phyloP scores from a whole-genome alignment of 1,139 yeast species.

The Geotrichum restrictum region DNA sequence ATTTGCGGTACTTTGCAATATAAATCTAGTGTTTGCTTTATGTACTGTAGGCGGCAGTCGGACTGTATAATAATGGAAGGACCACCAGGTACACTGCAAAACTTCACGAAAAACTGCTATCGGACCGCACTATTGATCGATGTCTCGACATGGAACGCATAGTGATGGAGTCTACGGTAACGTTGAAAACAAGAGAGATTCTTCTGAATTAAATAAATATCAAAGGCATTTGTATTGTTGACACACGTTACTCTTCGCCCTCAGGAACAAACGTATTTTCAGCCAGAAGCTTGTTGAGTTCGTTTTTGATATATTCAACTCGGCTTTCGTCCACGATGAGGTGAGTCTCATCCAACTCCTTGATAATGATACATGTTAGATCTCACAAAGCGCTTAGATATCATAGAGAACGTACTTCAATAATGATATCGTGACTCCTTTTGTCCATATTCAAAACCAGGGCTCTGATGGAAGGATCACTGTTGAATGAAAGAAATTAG shows the following conservation, averaged over 20 bases:
- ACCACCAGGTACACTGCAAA: no score
- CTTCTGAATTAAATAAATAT: no score
- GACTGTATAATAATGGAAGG: no score
- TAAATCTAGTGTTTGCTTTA: no score
- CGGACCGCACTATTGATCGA: no score
- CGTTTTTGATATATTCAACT: slow-evolving; percentile 70
- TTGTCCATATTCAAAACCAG: slow-evolving; percentile 77
- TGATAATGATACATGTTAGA: slow-evolving; percentile 22
- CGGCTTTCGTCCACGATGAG: slow-evolving; percentile 71
- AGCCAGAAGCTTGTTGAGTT: slow-evolving; percentile 68
- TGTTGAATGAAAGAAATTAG: slow-evolving; percentile 14
- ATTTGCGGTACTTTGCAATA: no score
- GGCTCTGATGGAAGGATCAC: slow-evolving; percentile 92
- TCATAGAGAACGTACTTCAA: slow-evolving; percentile 41
- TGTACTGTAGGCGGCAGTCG: no score
- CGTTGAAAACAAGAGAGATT: no score
- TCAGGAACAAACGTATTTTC: slow-evolving; percentile 81
- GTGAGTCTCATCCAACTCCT: slow-evolving; percentile 88
- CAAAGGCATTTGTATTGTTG: no score
- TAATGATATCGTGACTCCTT: slow-evolving; percentile 65
- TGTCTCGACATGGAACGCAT: no score
- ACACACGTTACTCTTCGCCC: slow-evolving; percentile 58
- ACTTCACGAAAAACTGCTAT: no score
- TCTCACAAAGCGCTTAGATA: neutral
- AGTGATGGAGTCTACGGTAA: no score